These are phyloP conservation scores for Emergomyces pasteurianus DNA, from an alignment of 2,329 filamentous ascomycete genomes.

Conservation along the genomic window DNA sequence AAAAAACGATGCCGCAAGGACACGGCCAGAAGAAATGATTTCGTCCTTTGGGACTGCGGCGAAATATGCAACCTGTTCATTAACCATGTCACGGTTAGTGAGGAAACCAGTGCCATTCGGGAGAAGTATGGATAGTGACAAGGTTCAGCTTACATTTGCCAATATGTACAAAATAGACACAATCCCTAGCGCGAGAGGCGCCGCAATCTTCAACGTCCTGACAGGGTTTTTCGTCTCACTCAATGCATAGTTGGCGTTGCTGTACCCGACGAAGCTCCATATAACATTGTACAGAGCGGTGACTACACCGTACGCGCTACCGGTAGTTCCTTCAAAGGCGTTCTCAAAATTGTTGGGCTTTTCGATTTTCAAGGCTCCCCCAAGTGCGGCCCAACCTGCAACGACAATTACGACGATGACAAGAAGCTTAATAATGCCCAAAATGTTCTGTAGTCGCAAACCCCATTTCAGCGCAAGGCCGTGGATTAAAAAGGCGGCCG, in stretches of 20 bases:
- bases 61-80: constrained; percentile 36
- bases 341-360: constrained; percentile 49
- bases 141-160: constrained; percentile 47
- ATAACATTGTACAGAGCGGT: constrained; percentile 61
- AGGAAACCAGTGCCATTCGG: background rate
- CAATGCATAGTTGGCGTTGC: constrained; percentile 29
- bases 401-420: constrained; percentile 55
- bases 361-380: constrained; percentile 47
- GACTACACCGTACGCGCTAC: constrained; percentile 55
- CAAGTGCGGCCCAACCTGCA: constrained; percentile 49
- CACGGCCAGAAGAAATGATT: constrained; percentile 36
- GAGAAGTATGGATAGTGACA: constrained; percentile 44
- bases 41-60: constrained; percentile 40
- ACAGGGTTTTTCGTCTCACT: constrained; percentile 56
- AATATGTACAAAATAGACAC: constrained; percentile 54
- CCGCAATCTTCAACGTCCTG: constrained; percentile 53
- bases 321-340: constrained; percentile 54
- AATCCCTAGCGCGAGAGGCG: constrained; percentile 46
- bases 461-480: constrained; percentile 54
- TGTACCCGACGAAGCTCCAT: constrained; percentile 53
- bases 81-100: background rate
- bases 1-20: constrained; percentile 41
- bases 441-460: constrained; percentile 52
- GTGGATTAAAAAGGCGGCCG: constrained; percentile 53
- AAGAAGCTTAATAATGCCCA: constrained; percentile 54